These are phyloP conservation scores for Orbilia ellipsospora DNA, from an alignment of 2,329 filamentous ascomycete genomes.

Conservation along the genomic window DNA sequence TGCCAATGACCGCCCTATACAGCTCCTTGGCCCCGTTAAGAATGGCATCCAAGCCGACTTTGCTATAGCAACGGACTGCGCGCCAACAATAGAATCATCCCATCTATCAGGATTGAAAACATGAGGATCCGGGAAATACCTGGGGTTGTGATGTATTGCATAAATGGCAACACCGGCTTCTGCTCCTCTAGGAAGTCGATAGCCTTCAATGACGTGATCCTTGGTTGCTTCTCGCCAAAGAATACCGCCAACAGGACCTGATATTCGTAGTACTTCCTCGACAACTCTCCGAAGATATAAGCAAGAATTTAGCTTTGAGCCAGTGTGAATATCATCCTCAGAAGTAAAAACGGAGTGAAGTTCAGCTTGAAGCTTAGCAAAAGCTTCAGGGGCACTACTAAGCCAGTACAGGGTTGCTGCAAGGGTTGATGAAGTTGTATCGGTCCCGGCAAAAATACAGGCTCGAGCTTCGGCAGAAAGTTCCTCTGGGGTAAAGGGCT, in stretches of 20 bases:
- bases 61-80: slow-evolving; percentile 65
- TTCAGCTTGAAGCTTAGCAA: slow-evolving; percentile 67
- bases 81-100: slow-evolving; percentile 59
- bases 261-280: slow-evolving; percentile 75
- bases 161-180: slow-evolving; percentile 75
- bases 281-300: slow-evolving; percentile 72
- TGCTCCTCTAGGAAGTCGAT: slow-evolving; percentile 69
- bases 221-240: slow-evolving; percentile 68
- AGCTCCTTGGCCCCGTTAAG: slow-evolving; percentile 75
- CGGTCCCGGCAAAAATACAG: slow-evolving; percentile 66
- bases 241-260: slow-evolving; percentile 71
- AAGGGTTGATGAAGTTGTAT: slow-evolving; percentile 75
- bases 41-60: slow-evolving; percentile 80
- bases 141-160: slow-evolving; percentile 74
- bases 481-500: slow-evolving; percentile 73
- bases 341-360: slow-evolving; percentile 67
- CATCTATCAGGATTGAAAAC: slow-evolving; percentile 74
- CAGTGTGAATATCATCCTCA: slow-evolving; percentile 70
- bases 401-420: slow-evolving; percentile 73
- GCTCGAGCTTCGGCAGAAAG: slow-evolving; percentile 78
- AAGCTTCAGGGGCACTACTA: slow-evolving; percentile 66
- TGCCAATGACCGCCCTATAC: slow-evolving; percentile 76
- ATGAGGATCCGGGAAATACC: slow-evolving; percentile 72
- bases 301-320: slow-evolving; percentile 66
- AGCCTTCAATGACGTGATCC: slow-evolving; percentile 66